Evolutionary conservation across 805 yeast species (phyloP).

Genomic region (Cyberlindnera sargentensis): DNA sequence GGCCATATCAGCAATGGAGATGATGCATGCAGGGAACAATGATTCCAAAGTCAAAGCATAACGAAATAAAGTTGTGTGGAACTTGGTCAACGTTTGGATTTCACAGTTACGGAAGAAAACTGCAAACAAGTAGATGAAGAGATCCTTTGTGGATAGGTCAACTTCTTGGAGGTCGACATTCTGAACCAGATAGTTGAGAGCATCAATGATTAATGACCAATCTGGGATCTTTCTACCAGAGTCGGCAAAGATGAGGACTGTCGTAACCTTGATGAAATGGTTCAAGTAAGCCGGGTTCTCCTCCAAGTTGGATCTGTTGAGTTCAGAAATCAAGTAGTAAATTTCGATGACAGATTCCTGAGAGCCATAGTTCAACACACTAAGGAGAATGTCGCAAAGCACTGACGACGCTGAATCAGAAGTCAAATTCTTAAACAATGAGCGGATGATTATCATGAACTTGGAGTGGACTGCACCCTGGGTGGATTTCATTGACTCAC

Average conservation of each 20-base stretch:
- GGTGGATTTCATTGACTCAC: conserved; percentile 72
- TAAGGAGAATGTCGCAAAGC: conserved; percentile 53
- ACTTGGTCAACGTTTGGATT: conserved; percentile 37
- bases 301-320: conserved; percentile 14
- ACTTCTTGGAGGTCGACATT: background rate
- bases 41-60: conserved; percentile 29
- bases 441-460: conserved; percentile 42
- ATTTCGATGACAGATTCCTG: conserved; percentile 39
- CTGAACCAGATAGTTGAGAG: conserved; percentile 15
- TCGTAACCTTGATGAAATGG: conserved; percentile 29
- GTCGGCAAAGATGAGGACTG: conserved; percentile 54
- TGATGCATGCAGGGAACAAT: conserved; percentile 40
- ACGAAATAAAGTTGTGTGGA: conserved; percentile 38
- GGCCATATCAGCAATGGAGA: conserved; percentile 35
- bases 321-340: conserved; percentile 30
- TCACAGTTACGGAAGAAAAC: conserved; percentile 51
- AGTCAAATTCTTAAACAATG: conserved; percentile 29
- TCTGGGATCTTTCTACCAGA: conserved; percentile 56
- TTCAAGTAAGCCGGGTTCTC: conserved; percentile 8
- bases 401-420: conserved; percentile 30
- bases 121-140: conserved; percentile 39
- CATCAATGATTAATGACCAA: conserved; percentile 35
- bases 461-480: conserved; percentile 71
- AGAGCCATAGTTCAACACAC: conserved; percentile 46
- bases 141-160: conserved; percentile 4